phyloP scores from a whole-genome alignment of 2,329 filamentous ascomycete species.

The Lasiodiplodia gonubiensis region DNA sequence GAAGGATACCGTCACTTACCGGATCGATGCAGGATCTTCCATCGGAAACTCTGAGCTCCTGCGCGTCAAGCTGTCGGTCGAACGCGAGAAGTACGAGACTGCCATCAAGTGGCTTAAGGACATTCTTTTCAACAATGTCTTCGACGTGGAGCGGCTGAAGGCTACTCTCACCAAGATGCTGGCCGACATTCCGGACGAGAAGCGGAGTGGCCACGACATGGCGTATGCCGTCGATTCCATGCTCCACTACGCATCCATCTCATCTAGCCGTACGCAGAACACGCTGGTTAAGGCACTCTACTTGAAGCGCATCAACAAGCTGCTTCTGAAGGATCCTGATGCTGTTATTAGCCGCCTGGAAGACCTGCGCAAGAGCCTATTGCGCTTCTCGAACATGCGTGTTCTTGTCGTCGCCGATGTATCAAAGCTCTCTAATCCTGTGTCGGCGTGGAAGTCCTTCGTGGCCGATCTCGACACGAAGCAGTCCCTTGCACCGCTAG shows the following conservation, averaged over 20 bases:
- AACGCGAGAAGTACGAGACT: slow-evolving; percentile 83
- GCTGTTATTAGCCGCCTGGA: slow-evolving; percentile 79
- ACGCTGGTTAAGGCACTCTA: slow-evolving; percentile 88
- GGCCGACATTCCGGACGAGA: slow-evolving; percentile 89
- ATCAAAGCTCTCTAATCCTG: slow-evolving; percentile 72
- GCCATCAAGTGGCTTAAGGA: slow-evolving; percentile 84
- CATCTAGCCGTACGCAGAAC: slow-evolving; percentile 76
- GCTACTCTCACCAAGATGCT: slow-evolving; percentile 78
- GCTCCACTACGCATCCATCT: slow-evolving; percentile 78
- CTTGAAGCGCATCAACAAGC: slow-evolving; percentile 80
- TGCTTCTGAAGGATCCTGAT: slow-evolving; percentile 77
- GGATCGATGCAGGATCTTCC: slow-evolving; percentile 69
- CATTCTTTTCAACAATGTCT: slow-evolving; percentile 86
- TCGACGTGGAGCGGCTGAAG: slow-evolving; percentile 70
- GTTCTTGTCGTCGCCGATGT: slow-evolving; percentile 84
- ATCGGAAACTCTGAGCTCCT: slow-evolving; percentile 83
- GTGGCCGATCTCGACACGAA: slow-evolving; percentile 58
- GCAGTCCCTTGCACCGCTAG: slow-evolving; percentile 70
- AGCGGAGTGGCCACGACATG: slow-evolving; percentile 80
- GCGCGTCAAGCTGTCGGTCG: slow-evolving; percentile 81
- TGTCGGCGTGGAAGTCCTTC: slow-evolving; percentile 77
- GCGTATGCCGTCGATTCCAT: slow-evolving; percentile 69
- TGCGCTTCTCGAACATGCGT: slow-evolving; percentile 84
- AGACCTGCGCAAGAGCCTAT: slow-evolving; percentile 74
- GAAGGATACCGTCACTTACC: slow-evolving; percentile 86